A percentile compares a stretch with the other conserved stretches of the same genome.
Conservation (phyloP, 1,139 yeast species). For the Yamadazyma dushanensis region DNA sequence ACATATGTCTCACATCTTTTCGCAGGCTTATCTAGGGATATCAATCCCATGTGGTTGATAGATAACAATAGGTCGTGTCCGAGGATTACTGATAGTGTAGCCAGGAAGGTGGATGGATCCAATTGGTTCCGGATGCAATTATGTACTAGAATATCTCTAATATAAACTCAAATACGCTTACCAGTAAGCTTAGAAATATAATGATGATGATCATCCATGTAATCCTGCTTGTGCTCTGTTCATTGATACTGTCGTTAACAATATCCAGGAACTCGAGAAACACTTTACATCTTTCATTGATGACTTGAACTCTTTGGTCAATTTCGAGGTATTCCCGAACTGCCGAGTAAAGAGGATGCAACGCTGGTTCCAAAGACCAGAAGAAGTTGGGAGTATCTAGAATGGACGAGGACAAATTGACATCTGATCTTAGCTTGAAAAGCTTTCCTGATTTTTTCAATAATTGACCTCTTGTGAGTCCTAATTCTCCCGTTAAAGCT, state of each 20-base stretch:
- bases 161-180: slow-evolving; percentile 49
- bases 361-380: slow-evolving; percentile 95
- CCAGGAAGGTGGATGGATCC: neutral
- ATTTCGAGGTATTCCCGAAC: slow-evolving; percentile 91
- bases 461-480: slow-evolving; percentile 74
- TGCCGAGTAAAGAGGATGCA: slow-evolving; percentile 88
- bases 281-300: slow-evolving; percentile 91
- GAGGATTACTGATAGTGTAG: too few species aligned
- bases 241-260: slow-evolving; percentile 91
- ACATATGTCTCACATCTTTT: too few species aligned
- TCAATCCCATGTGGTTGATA: too few species aligned
- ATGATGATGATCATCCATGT: slow-evolving; percentile 89
- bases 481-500: slow-evolving; percentile 86
- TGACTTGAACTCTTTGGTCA: slow-evolving; percentile 89
- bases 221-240: slow-evolving; percentile 84
- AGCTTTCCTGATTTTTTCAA: slow-evolving; percentile 85
- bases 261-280: slow-evolving; percentile 91
- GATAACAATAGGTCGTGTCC: too few species aligned
- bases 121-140: too few species aligned
- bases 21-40: too few species aligned
- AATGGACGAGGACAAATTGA: slow-evolving; percentile 84
- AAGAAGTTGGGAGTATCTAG: slow-evolving; percentile 94
- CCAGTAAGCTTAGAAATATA: slow-evolving; percentile 74
- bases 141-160: slow-evolving; percentile 23
- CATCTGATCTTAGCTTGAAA: slow-evolving; percentile 89